Conservation (phyloP, 2,329 filamentous ascomycete genomes). For the Paecilomyces niveus region DNA sequence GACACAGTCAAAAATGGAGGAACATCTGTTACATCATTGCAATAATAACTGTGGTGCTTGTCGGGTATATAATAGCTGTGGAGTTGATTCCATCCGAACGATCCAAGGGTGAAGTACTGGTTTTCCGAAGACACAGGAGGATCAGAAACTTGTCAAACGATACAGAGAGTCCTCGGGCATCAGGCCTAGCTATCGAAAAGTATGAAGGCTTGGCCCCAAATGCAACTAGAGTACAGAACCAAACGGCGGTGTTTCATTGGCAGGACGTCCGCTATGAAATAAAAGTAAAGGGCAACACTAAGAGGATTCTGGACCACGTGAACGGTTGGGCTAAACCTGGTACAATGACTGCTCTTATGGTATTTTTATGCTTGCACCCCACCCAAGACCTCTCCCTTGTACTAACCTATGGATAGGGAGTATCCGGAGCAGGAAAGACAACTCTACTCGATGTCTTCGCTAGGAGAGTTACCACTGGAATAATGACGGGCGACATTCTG, state of each 20-base stretch:
- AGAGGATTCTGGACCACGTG: slow-evolving; percentile 75
- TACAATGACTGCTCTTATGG: slow-evolving; percentile 78
- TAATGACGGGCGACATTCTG: slow-evolving; percentile 82
- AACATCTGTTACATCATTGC: slow-evolving; percentile 64
- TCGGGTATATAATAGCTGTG: slow-evolving; percentile 55
- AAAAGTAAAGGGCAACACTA: slow-evolving; percentile 67
- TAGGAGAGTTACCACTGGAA: slow-evolving; percentile 78
- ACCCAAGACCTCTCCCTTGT: no score
- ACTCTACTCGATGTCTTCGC: slow-evolving; percentile 82
- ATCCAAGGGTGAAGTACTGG: slow-evolving; percentile 68
- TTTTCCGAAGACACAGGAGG: slow-evolving; percentile 55
- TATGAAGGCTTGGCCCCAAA: slow-evolving; percentile 14
- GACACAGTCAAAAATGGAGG: slow-evolving; percentile 54
- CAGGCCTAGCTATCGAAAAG: slow-evolving; percentile 26
- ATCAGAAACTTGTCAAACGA: slow-evolving; percentile 47
- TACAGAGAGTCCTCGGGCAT: slow-evolving; percentile 15
- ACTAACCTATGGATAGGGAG: slow-evolving; percentile 44
- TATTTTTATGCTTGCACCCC: no score
- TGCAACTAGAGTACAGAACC: slow-evolving; percentile 43
- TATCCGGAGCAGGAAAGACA: slow-evolving; percentile 86
- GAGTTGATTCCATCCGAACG: slow-evolving; percentile 59
- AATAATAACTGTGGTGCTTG: slow-evolving; percentile 56
- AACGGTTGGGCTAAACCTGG: slow-evolving; percentile 93
- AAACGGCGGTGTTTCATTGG: slow-evolving; percentile 81
- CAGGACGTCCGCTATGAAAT: slow-evolving; percentile 76